These are phyloP conservation scores for Novakomyces olei DNA, from an alignment of 805 yeast genomes.

Conservation along the genomic window DNA sequence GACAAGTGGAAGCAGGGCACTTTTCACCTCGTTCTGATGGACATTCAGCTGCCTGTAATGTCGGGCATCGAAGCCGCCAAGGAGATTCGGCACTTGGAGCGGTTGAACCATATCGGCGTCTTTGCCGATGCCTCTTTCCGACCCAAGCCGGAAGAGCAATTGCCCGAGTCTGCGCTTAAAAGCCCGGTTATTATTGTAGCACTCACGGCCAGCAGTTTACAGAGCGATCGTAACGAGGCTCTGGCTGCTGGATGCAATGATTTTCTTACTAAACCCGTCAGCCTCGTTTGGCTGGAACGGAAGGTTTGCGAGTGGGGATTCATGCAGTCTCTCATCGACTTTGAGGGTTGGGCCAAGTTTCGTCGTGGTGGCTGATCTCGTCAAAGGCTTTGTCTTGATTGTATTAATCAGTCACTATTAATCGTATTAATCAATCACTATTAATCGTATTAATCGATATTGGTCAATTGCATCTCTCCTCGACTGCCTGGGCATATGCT, in stretches of 20 bases:
- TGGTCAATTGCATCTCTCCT: no score
- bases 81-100: conserved; percentile 70
- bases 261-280: conserved; percentile 87
- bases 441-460: no score
- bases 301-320: conserved; percentile 66
- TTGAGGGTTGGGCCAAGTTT: conserved; percentile 56
- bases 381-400: no score
- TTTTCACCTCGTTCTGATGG: conserved; percentile 86
- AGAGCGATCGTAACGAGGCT: conserved; percentile 72
- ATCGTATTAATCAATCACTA: no score
- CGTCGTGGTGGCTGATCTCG: no score
- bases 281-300: conserved; percentile 76
- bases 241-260: conserved; percentile 95
- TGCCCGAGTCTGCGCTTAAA: conserved; percentile 41
- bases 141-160: conserved; percentile 23
- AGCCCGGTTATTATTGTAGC: conserved; percentile 98
- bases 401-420: no score
- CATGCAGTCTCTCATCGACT: conserved; percentile 92
- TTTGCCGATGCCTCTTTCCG: conserved; percentile 12
- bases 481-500: no score
- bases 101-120: conserved; percentile 55
- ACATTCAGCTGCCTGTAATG: conserved; percentile 85
- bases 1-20: conserved; percentile 92
- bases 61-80: conserved; percentile 90
- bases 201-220: conserved; percentile 72